phyloP scores from a whole-genome alignment of 306 rosid species.

The Styphnolobium japonicum region DNA sequence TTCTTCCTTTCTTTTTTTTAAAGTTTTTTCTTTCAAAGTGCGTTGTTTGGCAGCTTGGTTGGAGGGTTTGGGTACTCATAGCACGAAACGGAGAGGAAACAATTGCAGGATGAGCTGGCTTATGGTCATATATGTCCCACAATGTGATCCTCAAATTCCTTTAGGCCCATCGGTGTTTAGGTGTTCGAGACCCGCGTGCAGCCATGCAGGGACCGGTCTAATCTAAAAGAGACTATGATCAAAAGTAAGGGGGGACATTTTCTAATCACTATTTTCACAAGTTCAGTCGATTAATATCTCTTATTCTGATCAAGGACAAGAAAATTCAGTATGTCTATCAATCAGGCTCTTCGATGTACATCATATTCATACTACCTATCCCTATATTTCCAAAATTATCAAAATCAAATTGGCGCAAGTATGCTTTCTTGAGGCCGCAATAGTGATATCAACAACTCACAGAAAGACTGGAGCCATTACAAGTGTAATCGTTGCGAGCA shows the following conservation, averaged over 20 bases:
- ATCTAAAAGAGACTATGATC: not conserved
- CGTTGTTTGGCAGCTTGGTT: not conserved
- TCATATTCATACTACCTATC: constrained; percentile 47
- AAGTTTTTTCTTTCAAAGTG: too few relatives aligned
- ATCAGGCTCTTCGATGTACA: constrained; percentile 54
- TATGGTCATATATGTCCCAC: not conserved
- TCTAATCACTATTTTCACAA: constrained; percentile 25
- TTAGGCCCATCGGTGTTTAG: not conserved
- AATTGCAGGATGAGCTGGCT: not conserved
- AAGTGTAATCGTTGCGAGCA: constrained; percentile 93
- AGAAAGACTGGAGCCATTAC: constrained; percentile 99
- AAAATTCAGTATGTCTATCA: constrained; percentile 36
- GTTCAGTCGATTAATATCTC: constrained; percentile 32
- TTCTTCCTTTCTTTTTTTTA: too few relatives aligned
- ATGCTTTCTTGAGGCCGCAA: constrained; percentile 34
- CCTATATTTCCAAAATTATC: constrained; percentile 48
- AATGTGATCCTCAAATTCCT: not conserved
- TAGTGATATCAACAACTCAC: constrained; percentile 51
- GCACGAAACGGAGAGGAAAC: not conserved
- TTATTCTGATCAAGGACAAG: constrained; percentile 31
- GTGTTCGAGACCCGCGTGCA: not conserved
- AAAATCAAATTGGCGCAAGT: constrained; percentile 38
- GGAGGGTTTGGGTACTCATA: not conserved
- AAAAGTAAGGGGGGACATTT: not conserved
- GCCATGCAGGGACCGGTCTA: too few relatives aligned